Base-by-base conservation (phyloP, 2,329 filamentous ascomycete species). In the Ophiocordyceps robertsii region DNA sequence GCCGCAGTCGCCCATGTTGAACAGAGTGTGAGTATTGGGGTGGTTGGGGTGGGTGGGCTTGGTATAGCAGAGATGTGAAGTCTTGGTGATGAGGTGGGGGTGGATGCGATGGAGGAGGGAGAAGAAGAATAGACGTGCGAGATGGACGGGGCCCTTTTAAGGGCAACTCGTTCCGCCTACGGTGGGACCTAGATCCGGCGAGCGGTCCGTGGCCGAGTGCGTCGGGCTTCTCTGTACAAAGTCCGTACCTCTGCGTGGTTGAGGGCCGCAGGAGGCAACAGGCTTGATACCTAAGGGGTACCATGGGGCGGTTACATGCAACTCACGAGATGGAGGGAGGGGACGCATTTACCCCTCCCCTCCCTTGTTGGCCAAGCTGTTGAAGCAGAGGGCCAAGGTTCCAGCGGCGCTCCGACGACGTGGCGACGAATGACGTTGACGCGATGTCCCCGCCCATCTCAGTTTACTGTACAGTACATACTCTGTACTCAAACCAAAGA, bases 1-100 rank as follows among this genome's bases (percentile, higher is more conserved):
- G 53, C 63, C 64, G 50, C 63, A 68, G 53, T 58, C 62, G 54
- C 56, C 55, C 65, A 68, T 68, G 51, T 46, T 66, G 55, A 56
- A 46, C 37, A 38, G 40, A 10, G 17, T 36, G n/a, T 14, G 4
- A 16, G 13, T 10, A 2, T 16, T 36, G 4, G 14, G 10, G 33
- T 36, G 13, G n/a, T 17, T 19, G 6, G n/a, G 16, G 16, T 16
- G 4, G 10, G n/a, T 17, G 33, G 46, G 46, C 39, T 38, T 39
- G 32, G 14, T 33, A 37, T 19, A 10, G 29, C 27, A 29, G 39
- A 12, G 38, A 42, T 19, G 19, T 19, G 19, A 19, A 19, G 19
- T 19, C 30, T 32, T 38, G 44, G 38, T 37, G 29, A 17, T 14
- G 29, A 19, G 3, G 4, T 4, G 30, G 8, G 3, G 27, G 14